Conservation (phyloP, 495 filamentous ascomycete species). For the Daldinia caldariorum region DNA sequence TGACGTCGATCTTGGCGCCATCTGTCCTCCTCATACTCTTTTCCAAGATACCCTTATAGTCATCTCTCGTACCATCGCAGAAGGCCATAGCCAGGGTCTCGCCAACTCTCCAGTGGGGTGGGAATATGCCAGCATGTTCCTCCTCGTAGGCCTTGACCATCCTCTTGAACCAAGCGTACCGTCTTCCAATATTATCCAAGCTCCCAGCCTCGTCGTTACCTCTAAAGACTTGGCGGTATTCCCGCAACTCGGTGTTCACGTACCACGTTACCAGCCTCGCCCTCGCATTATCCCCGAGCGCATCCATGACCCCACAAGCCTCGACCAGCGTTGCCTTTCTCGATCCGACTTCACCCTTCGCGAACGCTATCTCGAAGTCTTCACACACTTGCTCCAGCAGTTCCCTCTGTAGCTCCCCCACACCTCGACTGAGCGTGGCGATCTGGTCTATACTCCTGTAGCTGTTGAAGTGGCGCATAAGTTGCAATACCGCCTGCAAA, state of each 20-base stretch:
- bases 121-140: slow-evolving; percentile 90
- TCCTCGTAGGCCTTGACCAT: slow-evolving; percentile 97
- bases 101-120: slow-evolving; percentile 85
- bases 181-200: slow-evolving; percentile 93
- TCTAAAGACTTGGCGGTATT: slow-evolving; percentile 94
- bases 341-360: slow-evolving; percentile 82
- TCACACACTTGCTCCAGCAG: slow-evolving; percentile 96
- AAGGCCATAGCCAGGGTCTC: slow-evolving; percentile 92
- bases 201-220: slow-evolving; percentile 97
- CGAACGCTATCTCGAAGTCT: slow-evolving; percentile 95
- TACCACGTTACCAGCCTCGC: slow-evolving; percentile 92
- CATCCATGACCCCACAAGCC: slow-evolving; percentile 93
- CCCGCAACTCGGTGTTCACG: slow-evolving; percentile 94
- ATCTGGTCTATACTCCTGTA: slow-evolving; percentile 99
- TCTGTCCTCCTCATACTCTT: slow-evolving; percentile 81
- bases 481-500: slow-evolving; percentile 93
- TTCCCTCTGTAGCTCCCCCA: slow-evolving; percentile 93
- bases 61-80: slow-evolving; percentile 93
- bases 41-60: slow-evolving; percentile 92
- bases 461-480: slow-evolving; percentile 98
- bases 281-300: slow-evolving; percentile 87
- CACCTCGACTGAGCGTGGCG: slow-evolving; percentile 89
- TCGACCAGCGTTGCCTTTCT: slow-evolving; percentile 79
- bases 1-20: slow-evolving; percentile 88
- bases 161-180: slow-evolving; percentile 95